These are phyloP conservation scores for Lipomyces sp. DNA, from an alignment of 805 yeast species.

Conservation along the genomic window DNA sequence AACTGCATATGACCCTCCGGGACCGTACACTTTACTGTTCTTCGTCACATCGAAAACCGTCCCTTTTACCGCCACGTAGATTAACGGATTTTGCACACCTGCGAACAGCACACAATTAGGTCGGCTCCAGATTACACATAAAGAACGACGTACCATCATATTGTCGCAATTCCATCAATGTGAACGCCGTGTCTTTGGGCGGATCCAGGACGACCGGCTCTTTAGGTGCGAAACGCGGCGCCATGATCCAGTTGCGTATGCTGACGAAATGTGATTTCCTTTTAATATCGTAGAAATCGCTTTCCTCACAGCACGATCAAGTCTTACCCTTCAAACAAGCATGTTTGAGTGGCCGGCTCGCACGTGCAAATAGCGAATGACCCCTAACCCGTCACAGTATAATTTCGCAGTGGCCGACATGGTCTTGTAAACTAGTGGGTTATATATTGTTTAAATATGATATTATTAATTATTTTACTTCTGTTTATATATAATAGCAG, in stretches of 20 bases:
- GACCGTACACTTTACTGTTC: slow-evolving; percentile 72
- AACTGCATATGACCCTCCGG: slow-evolving; percentile 71
- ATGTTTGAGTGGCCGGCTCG: background rate
- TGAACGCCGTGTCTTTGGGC: slow-evolving; percentile 54
- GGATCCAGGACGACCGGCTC: slow-evolving; percentile 57
- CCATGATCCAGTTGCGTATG: slow-evolving; percentile 5
- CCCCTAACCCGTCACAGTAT: no score
- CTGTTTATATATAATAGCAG: no score
- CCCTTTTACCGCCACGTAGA: slow-evolving; percentile 79
- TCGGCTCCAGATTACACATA: no score
- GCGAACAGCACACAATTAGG: background rate
- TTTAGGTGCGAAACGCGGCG: slow-evolving; percentile 56
- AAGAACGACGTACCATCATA: slow-evolving; percentile 51
- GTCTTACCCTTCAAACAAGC: no score
- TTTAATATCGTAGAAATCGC: background rate
- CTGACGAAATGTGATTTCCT: slow-evolving; percentile 29
- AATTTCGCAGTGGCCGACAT: no score
- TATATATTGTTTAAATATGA: no score
- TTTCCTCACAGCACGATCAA: no score
- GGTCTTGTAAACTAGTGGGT: no score
- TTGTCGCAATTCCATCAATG: slow-evolving; percentile 51
- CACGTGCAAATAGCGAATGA: no score
- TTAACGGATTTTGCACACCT: slow-evolving; percentile 52
- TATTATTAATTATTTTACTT: no score
- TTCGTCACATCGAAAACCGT: slow-evolving; percentile 75